Base-by-base conservation (phyloP, 1,139 yeast species). In the Hemisphaericaspora xylanilytica region DNA sequence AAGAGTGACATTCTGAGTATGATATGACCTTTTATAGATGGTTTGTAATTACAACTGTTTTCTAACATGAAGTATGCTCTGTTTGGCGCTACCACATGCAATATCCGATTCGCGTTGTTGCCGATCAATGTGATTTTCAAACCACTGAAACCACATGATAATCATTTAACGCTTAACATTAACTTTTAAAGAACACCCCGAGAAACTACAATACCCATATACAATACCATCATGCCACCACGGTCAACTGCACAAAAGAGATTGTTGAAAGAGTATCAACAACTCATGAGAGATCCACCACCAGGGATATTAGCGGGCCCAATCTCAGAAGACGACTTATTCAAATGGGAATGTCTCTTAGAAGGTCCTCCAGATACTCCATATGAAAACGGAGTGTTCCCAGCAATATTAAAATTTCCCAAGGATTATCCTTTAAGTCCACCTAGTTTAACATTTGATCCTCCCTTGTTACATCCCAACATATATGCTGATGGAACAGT, bases 301-400 rank as follows among this genome's bases (percentile, higher is more conserved):
- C 97, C 95, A 22, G 98, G 98, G 1, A 87, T 92, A 35, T 78
- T 89, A 6, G 98, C 98, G 0, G 95, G 96, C 1, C 98, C 98
- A 0, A 67, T 80, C 1, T 66, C 77, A 16, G 98, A 92, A 53
- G 84, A 83, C 52, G 80, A 92, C 60, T 65, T 92, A 45, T 87
- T 88, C 49, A 70, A 72, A 32, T 92, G 98, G 98, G 95, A 87
- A 48, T 92, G 98, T 59, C 65, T 89, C 41, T 66, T 92, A 35
- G 94, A 85, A 51, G 98, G 98, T 0, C 98, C 98, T 1, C 73
- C 80, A n/a, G 97, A 78, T 36, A 89, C 97, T 0, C 86, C 95
- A 3, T 92, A 88, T 56, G 97, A 89, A 53, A 85, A 90, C 48
- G 98, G 98, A 5, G 84, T 92, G 11, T 92, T 89, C 58, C 85